Percentiles rank a stretch among this genome's conserved stretches.
Conservation (phyloP, 176 grass and related monocot genomes). For the Aechmea fasciata region DNA sequence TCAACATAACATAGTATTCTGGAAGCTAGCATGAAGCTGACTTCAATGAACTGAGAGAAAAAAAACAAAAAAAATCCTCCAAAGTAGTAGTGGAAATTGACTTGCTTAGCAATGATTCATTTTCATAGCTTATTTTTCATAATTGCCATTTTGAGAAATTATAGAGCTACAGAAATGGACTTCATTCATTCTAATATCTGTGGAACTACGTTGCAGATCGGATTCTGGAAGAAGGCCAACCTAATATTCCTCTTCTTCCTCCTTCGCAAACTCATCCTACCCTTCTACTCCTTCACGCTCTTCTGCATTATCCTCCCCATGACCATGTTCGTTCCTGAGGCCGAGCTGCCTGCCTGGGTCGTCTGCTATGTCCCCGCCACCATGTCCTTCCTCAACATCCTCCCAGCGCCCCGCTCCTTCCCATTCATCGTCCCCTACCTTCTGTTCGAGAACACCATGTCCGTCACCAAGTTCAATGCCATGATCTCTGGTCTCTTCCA, state of each 20-base stretch:
- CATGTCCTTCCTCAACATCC: slow-evolving; percentile 85
- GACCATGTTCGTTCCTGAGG: slow-evolving; percentile 99
- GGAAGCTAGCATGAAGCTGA: too few species aligned
- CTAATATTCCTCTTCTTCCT: slow-evolving; percentile 98
- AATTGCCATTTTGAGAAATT: too few species aligned
- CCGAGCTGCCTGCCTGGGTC: slow-evolving; percentile 85
- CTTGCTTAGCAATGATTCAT: too few species aligned
- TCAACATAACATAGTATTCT: too few species aligned
- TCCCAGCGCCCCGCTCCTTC: slow-evolving; percentile 69
- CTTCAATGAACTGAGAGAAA: too few species aligned
- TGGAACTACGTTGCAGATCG: slow-evolving; percentile 49
- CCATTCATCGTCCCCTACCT: slow-evolving; percentile 96
- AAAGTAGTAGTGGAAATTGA: too few species aligned
- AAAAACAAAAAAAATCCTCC: too few species aligned
- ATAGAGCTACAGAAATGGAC: too few species aligned
- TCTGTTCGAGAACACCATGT: slow-evolving; percentile 99
- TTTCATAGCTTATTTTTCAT: too few species aligned
- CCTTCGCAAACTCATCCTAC: slow-evolving; percentile 81
- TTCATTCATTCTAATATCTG: background rate
- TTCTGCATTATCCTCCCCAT: slow-evolving; percentile 99
- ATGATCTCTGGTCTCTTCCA: slow-evolving; percentile 97
- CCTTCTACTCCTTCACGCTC: slow-evolving; percentile 97
- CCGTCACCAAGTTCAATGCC: slow-evolving; percentile 96
- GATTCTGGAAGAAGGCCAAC: slow-evolving; percentile 87
- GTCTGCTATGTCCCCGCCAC: slow-evolving; percentile 85